phyloP scores from a whole-genome alignment of 345 rosid genomes.

The Capsella bursapastoris region DNA sequence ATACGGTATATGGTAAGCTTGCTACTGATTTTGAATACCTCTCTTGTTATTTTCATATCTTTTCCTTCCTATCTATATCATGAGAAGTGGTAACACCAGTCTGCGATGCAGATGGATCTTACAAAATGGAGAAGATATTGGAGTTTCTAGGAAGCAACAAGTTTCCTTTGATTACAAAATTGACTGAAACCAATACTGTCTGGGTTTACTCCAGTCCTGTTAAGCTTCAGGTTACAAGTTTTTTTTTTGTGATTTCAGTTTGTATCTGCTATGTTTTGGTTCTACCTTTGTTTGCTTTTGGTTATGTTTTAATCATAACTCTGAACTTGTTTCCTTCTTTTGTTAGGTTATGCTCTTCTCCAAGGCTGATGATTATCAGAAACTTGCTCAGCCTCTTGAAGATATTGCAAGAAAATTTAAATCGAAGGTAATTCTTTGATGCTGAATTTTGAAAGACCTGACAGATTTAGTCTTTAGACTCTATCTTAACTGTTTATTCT shows the following conservation, averaged over 20 bases:
- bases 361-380: slow-evolving; percentile 62
- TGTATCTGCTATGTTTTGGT: background rate
- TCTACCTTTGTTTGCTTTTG: background rate
- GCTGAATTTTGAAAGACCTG: slow-evolving; percentile 19
- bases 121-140: slow-evolving; percentile 57
- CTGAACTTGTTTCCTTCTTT: background rate
- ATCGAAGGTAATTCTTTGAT: slow-evolving; percentile 54
- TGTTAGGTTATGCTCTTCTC: slow-evolving; percentile 73
- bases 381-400: slow-evolving; percentile 62
- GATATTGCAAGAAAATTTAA: slow-evolving; percentile 75
- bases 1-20: slow-evolving; percentile 68
- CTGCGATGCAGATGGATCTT: slow-evolving; percentile 64
- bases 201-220: slow-evolving; percentile 77
- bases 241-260: slow-evolving; percentile 13
- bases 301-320: background rate
- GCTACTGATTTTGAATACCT: background rate
- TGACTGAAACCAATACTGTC: slow-evolving; percentile 72
- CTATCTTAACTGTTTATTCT: background rate
- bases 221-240: slow-evolving; percentile 69
- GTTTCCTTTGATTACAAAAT: slow-evolving; percentile 77
- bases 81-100: background rate
- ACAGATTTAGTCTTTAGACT: slow-evolving; percentile 10
- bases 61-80: background rate
- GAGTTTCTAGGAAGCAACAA: slow-evolving; percentile 72
- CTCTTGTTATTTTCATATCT: background rate